Conservation (phyloP, 2,329 filamentous ascomycete species). For the Ophiostoma pallidulum region DNA sequence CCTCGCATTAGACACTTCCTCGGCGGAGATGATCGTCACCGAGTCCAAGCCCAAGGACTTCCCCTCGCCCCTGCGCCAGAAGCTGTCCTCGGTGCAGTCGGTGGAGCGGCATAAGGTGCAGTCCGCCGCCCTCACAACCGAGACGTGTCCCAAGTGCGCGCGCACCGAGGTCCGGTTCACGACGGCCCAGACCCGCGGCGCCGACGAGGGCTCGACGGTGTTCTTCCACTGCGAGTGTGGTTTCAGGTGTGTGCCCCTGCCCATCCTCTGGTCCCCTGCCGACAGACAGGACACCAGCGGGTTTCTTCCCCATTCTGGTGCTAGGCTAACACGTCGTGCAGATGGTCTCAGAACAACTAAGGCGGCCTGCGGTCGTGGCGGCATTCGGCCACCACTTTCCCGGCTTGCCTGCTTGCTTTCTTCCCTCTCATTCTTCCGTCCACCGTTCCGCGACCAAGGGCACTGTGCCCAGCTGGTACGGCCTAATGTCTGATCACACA, state of each 20-base stretch:
- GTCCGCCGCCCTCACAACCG: constrained; percentile 57
- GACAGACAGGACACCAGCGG: too few relatives aligned
- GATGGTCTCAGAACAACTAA: constrained; percentile 54
- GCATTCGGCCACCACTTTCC: too few relatives aligned
- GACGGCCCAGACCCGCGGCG: constrained; percentile 76
- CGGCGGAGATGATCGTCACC: constrained; percentile 67
- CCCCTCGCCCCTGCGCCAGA: constrained; percentile 78
- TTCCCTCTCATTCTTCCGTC: neutral
- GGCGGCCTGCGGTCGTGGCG: neutral
- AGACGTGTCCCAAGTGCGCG: constrained; percentile 73
- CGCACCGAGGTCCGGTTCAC: constrained; percentile 75
- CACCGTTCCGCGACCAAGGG: too few relatives aligned
- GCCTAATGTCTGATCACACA: too few relatives aligned
- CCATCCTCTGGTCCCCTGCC: too few relatives aligned
- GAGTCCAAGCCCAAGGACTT: constrained; percentile 84
- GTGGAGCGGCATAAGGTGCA: constrained; percentile 68
- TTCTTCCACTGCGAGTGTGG: constrained; percentile 87
- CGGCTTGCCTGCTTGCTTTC: neutral
- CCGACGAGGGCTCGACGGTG: constrained; percentile 89
- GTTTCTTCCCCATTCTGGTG: too few relatives aligned
- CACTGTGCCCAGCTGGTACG: neutral
- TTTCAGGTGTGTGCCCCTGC: constrained; percentile 67
- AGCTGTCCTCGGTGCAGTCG: constrained; percentile 77
- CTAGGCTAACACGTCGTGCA: too few relatives aligned
- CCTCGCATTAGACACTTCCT: constrained; percentile 48